Evolutionary conservation across 176 grass and related monocot genomes (phyloP).

Genomic region (Eleusine indica): DNA sequence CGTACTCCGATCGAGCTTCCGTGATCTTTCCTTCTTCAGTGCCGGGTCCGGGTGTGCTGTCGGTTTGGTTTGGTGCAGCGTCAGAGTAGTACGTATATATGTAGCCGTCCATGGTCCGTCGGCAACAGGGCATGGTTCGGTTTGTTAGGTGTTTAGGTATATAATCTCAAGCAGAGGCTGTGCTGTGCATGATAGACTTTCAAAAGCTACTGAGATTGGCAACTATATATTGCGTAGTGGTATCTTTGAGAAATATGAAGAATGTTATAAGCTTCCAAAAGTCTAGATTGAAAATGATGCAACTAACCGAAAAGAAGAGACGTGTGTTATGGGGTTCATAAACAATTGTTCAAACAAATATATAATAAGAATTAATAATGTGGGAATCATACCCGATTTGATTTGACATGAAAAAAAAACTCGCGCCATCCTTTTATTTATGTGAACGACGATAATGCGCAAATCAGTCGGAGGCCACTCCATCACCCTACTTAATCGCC

Average conservation of each 20-base stretch:
- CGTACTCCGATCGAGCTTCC: neutral
- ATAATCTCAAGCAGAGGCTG: neutral
- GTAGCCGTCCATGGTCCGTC: neutral
- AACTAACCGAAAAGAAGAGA: neutral
- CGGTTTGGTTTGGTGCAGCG: constrained; percentile 15
- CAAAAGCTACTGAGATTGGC: neutral
- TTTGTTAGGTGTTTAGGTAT: constrained; percentile 20
- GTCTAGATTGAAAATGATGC: neutral
- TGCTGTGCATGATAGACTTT: neutral
- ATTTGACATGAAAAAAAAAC: neutral
- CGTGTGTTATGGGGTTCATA: neutral
- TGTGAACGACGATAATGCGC: neutral
- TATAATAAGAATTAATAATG: neutral
- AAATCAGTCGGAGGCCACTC: neutral
- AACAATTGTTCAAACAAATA: neutral
- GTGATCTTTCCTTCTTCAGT: neutral
- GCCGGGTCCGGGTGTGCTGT: neutral
- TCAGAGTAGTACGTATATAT: neutral
- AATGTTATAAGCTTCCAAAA: neutral
- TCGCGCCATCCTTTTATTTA: neutral
- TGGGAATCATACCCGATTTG: neutral
- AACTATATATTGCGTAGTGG: neutral
- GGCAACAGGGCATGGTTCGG: neutral
- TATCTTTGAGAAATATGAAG: neutral
- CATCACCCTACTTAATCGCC: neutral